Percentiles rank a stretch among this genome's conserved stretches.
These are phyloP conservation scores for Cladophialophora yegresii DNA, from an alignment of 2,329 filamentous ascomycete species.

Conservation along the genomic window DNA sequence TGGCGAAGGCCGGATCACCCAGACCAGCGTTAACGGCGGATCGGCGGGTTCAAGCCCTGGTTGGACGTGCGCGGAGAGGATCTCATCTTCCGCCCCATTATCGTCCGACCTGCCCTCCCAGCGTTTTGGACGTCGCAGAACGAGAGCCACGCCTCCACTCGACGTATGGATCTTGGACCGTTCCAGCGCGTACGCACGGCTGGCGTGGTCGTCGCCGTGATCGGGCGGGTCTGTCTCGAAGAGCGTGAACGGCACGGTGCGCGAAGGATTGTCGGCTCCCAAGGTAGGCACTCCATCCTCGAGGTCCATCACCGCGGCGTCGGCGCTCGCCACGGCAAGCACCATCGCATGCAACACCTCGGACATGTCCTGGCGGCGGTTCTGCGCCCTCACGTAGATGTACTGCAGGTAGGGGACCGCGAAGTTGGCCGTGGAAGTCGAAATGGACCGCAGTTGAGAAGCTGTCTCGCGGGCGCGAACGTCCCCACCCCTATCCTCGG, in stretches of 20 bases:
- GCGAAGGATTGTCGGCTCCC: neutral
- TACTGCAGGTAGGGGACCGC: conserved; percentile 35
- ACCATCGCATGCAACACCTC: conserved; percentile 35
- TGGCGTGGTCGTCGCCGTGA: conserved; percentile 28
- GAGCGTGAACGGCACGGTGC: conserved; percentile 33
- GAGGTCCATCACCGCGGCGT: conserved; percentile 18
- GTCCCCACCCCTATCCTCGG: too few relatives aligned
- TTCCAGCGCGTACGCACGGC: conserved; percentile 25
- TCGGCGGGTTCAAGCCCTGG: conserved; percentile 31
- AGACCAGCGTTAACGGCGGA: conserved; percentile 32
- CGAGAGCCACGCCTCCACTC: conserved; percentile 31
- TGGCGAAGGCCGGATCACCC: conserved; percentile 32
- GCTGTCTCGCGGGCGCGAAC: neutral
- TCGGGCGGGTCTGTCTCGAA: conserved; percentile 35
- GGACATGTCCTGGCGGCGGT: conserved; percentile 35
- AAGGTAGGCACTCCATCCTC: conserved; percentile 1
- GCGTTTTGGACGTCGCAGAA: conserved; percentile 17
- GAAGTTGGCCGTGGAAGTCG: conserved; percentile 3
- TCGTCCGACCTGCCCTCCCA: neutral
- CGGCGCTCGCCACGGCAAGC: conserved; percentile 30
- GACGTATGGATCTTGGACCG: conserved; percentile 32
- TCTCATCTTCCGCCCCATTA: conserved; percentile 8
- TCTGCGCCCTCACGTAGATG: conserved; percentile 31
- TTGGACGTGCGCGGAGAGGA: conserved; percentile 33
- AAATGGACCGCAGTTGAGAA: too few relatives aligned